A percentile compares a stretch with the other conserved stretches of the same genome.
These are phyloP conservation scores for Fibroporia radiculosa DNA, from an alignment of 768 basidiomycete genomes.

Conservation along the genomic window DNA sequence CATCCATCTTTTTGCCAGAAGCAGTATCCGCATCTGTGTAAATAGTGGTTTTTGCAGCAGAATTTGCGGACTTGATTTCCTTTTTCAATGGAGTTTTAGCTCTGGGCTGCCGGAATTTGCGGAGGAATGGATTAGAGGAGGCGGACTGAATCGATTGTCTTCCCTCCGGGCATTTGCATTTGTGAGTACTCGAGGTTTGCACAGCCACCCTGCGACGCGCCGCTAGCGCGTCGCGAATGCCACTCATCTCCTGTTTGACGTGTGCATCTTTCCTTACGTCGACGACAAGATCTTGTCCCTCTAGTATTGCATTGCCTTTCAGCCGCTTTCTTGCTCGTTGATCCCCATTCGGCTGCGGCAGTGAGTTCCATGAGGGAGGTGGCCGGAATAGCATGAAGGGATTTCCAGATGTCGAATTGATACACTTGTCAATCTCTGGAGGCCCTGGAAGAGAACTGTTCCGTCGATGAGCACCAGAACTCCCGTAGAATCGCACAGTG, in stretches of 20 bases:
- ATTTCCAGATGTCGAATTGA: too few species aligned
- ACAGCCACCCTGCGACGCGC: too few species aligned
- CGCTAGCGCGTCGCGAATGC: neutral
- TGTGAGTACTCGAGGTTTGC: neutral
- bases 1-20: neutral
- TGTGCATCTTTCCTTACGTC: neutral
- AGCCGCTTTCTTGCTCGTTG: too few species aligned
- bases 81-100: neutral
- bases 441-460: neutral
- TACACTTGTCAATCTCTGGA: too few species aligned
- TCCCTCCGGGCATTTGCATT: neutral
- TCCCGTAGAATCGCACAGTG: constrained; percentile 8
- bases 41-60: neutral
- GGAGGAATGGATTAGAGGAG: constrained; percentile 2
- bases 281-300: neutral
- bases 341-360: neutral
- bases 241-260: neutral
- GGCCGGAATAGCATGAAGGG: constrained; percentile 15
- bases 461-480: neutral
- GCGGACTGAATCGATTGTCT: neutral
- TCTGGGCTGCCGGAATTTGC: neutral
- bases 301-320: too few species aligned
- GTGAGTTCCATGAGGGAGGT: constrained; percentile 16
- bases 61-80: neutral
- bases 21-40: too few species aligned